Percentiles rank a stretch among this genome's conserved stretches.
These are phyloP conservation scores for Sugiyamaella qingdaonensis DNA, from an alignment of 805 yeast genomes.

Conservation along the genomic window DNA sequence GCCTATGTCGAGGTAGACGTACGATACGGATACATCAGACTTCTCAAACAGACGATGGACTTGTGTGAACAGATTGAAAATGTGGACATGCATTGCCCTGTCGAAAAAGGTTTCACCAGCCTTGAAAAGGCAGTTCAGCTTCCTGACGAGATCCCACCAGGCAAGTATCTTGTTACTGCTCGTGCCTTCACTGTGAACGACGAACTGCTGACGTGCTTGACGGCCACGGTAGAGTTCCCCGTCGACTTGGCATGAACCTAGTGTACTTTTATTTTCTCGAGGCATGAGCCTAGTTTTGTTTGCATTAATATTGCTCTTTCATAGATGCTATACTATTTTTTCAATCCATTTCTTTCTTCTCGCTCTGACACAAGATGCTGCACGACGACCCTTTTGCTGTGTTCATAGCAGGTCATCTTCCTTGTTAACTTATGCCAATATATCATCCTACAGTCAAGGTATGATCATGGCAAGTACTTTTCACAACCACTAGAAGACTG, in stretches of 20 bases:
- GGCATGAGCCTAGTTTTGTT: neutral
- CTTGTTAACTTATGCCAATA: too few relatives aligned
- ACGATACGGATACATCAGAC: slow-evolving; percentile 83
- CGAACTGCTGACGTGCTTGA: slow-evolving; percentile 75
- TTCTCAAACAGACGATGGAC: slow-evolving; percentile 86
- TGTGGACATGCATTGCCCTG: slow-evolving; percentile 83
- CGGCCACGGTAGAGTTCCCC: slow-evolving; percentile 42
- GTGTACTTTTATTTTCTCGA: neutral
- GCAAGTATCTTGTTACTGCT: slow-evolving; percentile 80
- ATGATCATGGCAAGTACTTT: too few relatives aligned
- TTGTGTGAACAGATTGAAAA: slow-evolving; percentile 82
- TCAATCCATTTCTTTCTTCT: neutral
- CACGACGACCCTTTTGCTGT: too few relatives aligned
- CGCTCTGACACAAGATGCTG: neutral
- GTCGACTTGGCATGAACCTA: slow-evolving; percentile 6
- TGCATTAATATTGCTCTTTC: neutral
- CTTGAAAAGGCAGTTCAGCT: slow-evolving; percentile 72
- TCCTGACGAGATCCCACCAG: slow-evolving; percentile 94
- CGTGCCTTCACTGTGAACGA: slow-evolving; percentile 87
- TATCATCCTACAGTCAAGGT: too few relatives aligned
- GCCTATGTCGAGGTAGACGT: slow-evolving; percentile 95
- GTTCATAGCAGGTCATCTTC: too few relatives aligned
- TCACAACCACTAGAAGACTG: too few relatives aligned
- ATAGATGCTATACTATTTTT: neutral
- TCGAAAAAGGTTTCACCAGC: slow-evolving; percentile 61